Evolutionary conservation across 352 stramenopile genomes (phyloP).

Genomic region (Pythium plurisporium): DNA sequence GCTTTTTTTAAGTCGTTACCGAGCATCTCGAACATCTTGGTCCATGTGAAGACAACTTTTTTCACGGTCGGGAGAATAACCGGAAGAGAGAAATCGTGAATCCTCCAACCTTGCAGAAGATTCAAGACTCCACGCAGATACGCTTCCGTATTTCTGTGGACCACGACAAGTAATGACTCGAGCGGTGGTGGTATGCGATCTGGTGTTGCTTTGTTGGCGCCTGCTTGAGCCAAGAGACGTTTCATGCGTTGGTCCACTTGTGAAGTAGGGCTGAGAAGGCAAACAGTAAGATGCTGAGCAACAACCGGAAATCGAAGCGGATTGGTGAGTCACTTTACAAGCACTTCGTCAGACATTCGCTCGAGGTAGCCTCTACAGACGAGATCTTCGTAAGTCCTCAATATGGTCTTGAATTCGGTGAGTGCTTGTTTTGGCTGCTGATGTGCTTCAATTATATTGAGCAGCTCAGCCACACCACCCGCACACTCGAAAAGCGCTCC

Average conservation of each 20-base stretch:
- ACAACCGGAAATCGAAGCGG: conserved; percentile 77
- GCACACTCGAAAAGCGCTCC: conserved; percentile 79
- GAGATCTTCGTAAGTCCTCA: conserved; percentile 47
- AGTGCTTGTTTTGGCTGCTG: conserved; percentile 17
- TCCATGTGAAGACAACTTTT: conserved; percentile 74
- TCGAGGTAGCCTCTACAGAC: conserved; percentile 50
- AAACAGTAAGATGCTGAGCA: conserved; percentile 70
- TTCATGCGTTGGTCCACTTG: conserved; percentile 65
- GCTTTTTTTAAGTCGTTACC: conserved; percentile 28
- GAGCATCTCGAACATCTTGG: conserved; percentile 65
- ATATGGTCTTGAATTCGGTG: conserved; percentile 25
- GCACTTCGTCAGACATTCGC: conserved; percentile 63
- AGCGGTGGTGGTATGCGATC: conserved; percentile 46
- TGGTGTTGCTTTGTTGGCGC: conserved; percentile 40
- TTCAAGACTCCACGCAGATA: conserved; percentile 67
- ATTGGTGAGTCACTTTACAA: conserved; percentile 68
- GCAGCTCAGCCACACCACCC: conserved; percentile 62
- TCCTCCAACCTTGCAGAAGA: conserved; percentile 59
- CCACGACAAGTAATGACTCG: conserved; percentile 58
- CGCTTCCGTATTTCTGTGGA: conserved; percentile 68
- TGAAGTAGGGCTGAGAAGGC: conserved; percentile 61
- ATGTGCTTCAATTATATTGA: conserved; percentile 46
- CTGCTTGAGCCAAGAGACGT: conserved; percentile 52
- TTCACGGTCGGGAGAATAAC: conserved; percentile 60
- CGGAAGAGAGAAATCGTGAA: conserved; percentile 53